Evolutionary conservation across 805 yeast genomes (phyloP).

Genomic region (Metahyphopichia silvanorum): DNA sequence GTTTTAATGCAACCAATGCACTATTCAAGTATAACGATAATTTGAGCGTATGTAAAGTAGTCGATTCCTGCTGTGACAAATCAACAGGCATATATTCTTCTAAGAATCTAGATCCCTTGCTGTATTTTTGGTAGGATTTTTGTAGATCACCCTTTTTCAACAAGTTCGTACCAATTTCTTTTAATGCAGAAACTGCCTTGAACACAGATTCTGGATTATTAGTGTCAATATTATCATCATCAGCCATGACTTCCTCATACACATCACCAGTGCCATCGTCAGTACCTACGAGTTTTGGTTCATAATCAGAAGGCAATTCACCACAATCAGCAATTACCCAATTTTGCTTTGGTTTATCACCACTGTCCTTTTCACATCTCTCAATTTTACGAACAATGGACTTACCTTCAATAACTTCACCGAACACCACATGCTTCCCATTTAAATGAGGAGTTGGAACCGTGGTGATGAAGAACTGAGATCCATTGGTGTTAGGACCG

Average conservation of each 20-base stretch:
- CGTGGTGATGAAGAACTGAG: conserved; percentile 92
- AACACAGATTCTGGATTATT: conserved; percentile 64
- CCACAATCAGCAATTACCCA: conserved; percentile 81
- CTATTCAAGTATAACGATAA: conserved; percentile 67
- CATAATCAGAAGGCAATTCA: conserved; percentile 59
- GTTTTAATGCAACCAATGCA: conserved; percentile 69
- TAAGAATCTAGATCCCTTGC: conserved; percentile 67
- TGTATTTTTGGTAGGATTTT: conserved; percentile 64
- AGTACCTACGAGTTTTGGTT: conserved; percentile 42
- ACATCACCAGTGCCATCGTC: conserved; percentile 85
- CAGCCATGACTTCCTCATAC: conserved; percentile 72
- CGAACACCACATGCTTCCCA: conserved; percentile 96
- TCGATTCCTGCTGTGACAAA: conserved; percentile 51
- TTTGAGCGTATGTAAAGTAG: conserved; percentile 50
- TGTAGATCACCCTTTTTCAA: conserved; percentile 62
- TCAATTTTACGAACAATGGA: conserved; percentile 78
- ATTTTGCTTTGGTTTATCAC: conserved; percentile 69
- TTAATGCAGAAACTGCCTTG: conserved; percentile 60
- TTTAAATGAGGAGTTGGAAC: conserved; percentile 92
- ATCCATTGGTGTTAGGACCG: conserved; percentile 93
- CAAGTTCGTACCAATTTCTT: conserved; percentile 72
- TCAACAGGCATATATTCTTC: conserved; percentile 74
- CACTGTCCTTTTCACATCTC: conserved; percentile 56
- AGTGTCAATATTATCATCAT: conserved; percentile 63
- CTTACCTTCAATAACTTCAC: conserved; percentile 80